Evolutionary conservation across 495 filamentous ascomycete genomes (phyloP), one percentile per base, ranked within the genome.

Genomic region (Penicillium cataractarum): DNA sequence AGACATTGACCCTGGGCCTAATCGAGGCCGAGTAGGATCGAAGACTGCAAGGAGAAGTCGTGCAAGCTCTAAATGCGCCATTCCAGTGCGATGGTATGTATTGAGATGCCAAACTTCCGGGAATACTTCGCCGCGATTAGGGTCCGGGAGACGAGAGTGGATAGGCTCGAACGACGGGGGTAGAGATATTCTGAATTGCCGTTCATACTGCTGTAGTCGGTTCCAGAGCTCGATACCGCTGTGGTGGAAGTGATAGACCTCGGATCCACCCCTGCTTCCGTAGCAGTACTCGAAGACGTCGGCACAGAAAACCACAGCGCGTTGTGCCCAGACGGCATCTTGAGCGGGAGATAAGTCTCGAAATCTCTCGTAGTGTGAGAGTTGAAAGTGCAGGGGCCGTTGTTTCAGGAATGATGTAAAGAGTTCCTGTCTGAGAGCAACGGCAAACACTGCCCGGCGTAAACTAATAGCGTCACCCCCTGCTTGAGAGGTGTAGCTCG

Each of bases 31-130:
- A 46, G 42, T 46, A 46, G 42, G 42, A 21, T 46, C 42, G 12
- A 46, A 46, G 19, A 46, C 42, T 8, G 42, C 42, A 24, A 46
- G 42, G 21, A 46, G 42, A 46, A 46, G 7, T 4, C 42, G 42
- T 24, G 42, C 42, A 24, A 46, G 42, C 19, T 46, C 42, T 15
- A 46, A 21, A 13, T 46, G 42, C 6, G 42, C 42, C 7, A 5
- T 46, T 22, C 42, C 42, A 24, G 42, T 46, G 9, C 42, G 42
- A 46, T 46, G 42, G 42, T 46, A 46, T 46, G 42, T 46, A 46
- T 46, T 46, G 42, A 46, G 42, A 24, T 46, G 19, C 42, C 42
- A 46, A 4, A 46, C 12, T 12, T 46, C 42, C 3, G 42, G 42
- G 9, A 46, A 46, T 19, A 46, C 42, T 22, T 46, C 42, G 19